These are phyloP conservation scores for Chlorociboria aeruginascens DNA, from an alignment of 495 filamentous ascomycete genomes.

Conservation along the genomic window DNA sequence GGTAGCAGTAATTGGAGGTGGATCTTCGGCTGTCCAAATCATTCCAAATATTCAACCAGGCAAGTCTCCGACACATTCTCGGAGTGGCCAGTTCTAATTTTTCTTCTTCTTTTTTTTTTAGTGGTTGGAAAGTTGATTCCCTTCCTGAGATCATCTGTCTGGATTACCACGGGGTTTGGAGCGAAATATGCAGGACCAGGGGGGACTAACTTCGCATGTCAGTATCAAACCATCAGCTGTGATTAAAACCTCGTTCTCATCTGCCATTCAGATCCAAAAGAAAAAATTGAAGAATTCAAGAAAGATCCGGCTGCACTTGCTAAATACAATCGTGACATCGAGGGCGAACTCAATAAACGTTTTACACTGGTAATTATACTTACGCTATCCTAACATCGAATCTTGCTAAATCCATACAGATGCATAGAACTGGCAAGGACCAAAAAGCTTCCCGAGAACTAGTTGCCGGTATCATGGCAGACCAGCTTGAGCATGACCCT, in stretches of 20 bases:
- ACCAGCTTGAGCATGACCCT: slow-evolving; percentile 1
- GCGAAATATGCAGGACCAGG: slow-evolving; percentile 11
- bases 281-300: slow-evolving; percentile 31
- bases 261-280: slow-evolving; percentile 20
- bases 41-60: slow-evolving; percentile 31
- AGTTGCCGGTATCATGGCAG: slow-evolving; percentile 11
- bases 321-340: slow-evolving; percentile 23
- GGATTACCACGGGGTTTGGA: slow-evolving; percentile 46
- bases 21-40: slow-evolving; percentile 43
- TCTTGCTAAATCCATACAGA: background rate
- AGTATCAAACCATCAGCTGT: background rate
- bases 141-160: slow-evolving; percentile 52
- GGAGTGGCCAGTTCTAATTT: background rate
- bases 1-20: slow-evolving; percentile 45
- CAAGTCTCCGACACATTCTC: slow-evolving; percentile 33
- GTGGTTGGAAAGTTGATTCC: slow-evolving; percentile 41
- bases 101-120: too few relatives aligned
- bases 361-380: slow-evolving; percentile 35
- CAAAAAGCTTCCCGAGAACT: slow-evolving; percentile 13
- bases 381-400: background rate
- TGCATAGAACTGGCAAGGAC: slow-evolving; percentile 4
- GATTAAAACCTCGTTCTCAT: background rate
- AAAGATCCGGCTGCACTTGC: slow-evolving; percentile 30
- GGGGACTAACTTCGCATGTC: slow-evolving; percentile 7
- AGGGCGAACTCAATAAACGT: slow-evolving; percentile 37